phyloP scores from a whole-genome alignment of 163 green algal species.

The Picocystis sp. region DNA sequence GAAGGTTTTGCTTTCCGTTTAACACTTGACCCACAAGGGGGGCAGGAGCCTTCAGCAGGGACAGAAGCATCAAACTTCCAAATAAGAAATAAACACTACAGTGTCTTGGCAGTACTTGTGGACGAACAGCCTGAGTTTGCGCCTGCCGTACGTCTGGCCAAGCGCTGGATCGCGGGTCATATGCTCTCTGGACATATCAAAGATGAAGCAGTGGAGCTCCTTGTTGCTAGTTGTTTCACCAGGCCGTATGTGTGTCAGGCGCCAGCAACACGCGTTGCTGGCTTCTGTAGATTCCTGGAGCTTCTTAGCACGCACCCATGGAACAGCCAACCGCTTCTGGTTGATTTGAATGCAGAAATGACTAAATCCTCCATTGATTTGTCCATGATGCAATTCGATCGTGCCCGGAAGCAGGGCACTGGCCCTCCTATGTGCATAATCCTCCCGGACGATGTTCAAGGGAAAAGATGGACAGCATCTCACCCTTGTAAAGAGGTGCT shows the following conservation, averaged over 20 bases:
- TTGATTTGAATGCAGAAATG: conserved; percentile 18
- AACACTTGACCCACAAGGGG: conserved; percentile 1
- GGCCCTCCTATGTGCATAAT: conserved; percentile 19
- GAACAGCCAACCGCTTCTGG: conserved; percentile 13
- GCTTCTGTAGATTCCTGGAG: conserved; percentile 12
- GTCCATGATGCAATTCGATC: conserved; percentile 15
- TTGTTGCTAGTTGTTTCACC: conserved; percentile 16
- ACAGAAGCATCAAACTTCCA: background rate
- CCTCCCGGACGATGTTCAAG: conserved; percentile 15
- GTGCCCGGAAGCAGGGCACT: background rate
- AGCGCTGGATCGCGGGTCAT: conserved; percentile 18
- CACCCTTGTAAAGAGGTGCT: conserved; percentile 12
- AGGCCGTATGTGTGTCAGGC: conserved; percentile 10
- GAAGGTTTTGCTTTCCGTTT: conserved; percentile 25
- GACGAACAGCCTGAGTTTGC: conserved; percentile 13
- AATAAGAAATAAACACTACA: conserved; percentile 14
- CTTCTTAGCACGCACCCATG: conserved; percentile 15
- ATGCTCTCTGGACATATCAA: conserved; percentile 14
- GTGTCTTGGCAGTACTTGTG: conserved; percentile 9
- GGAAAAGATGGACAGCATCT: conserved; percentile 12
- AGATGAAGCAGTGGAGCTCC: conserved; percentile 23
- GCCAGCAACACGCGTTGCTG: conserved; percentile 16
- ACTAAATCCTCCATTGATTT: conserved; percentile 1
- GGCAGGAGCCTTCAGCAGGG: background rate
- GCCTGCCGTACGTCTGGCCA: conserved; percentile 12